phyloP scores from a whole-genome alignment of 1,139 yeast species.

The Hemisphaericaspora subhashii region DNA sequence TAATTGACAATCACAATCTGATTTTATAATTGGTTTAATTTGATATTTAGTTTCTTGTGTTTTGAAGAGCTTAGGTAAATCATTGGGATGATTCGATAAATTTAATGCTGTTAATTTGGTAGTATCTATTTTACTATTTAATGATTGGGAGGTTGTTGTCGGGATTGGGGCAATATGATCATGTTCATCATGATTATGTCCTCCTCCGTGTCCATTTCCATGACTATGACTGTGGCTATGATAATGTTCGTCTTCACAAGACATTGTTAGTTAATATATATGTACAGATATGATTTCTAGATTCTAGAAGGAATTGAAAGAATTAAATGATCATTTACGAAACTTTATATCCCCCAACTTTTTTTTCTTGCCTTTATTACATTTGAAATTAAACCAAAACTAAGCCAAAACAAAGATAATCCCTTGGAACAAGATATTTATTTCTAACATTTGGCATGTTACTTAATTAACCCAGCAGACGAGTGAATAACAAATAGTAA shows the following conservation, averaged over 20 bases:
- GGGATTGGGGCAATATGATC: conserved; percentile 64
- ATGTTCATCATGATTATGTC: conserved; percentile 21
- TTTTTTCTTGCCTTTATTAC: no score
- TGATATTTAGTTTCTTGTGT: conserved; percentile 39
- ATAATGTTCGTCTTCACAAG: conserved; percentile 42
- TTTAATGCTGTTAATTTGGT: conserved; percentile 67
- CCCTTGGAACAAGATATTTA: no score
- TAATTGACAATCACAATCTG: conserved; percentile 83
- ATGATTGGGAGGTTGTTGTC: conserved; percentile 68
- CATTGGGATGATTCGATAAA: conserved; percentile 51
- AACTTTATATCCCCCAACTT: no score
- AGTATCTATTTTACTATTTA: conserved; percentile 61
- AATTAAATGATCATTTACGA: no score
- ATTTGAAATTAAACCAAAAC: no score
- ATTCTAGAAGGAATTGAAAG: no score
- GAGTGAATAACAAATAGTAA: no score
- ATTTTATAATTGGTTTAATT: conserved; percentile 52
- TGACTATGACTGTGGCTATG: conserved; percentile 22
- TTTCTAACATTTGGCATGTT: no score
- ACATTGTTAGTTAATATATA: no score
- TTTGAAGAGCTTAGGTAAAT: conserved; percentile 53
- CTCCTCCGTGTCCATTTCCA: conserved; percentile 21
- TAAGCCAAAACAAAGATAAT: no score
- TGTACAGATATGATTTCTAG: no score
- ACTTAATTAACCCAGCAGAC: no score